These are phyloP conservation scores for Lipomyces kockii DNA, from an alignment of 805 yeast species.

Conservation along the genomic window DNA sequence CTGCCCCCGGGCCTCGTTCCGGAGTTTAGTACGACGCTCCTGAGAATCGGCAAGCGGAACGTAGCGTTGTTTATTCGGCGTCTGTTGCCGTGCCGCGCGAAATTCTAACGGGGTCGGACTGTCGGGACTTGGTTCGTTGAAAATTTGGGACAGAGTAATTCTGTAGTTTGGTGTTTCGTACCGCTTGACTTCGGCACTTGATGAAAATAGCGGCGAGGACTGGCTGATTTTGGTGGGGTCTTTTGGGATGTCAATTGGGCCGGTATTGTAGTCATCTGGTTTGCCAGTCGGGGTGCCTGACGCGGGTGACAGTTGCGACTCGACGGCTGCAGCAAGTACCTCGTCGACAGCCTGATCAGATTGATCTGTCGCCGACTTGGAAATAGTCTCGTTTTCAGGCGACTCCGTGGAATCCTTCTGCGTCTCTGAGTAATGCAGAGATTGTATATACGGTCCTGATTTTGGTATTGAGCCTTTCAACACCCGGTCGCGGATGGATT, in stretches of 20 bases:
- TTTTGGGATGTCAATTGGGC: not conserved
- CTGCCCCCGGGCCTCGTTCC: not conserved
- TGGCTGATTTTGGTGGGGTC: not conserved
- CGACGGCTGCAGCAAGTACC: not conserved
- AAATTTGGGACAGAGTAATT: not conserved
- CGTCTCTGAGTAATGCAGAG: not conserved
- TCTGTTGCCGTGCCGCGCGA: not conserved
- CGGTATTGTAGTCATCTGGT: not conserved
- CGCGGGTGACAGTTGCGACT: not conserved
- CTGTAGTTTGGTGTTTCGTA: constrained; percentile 1
- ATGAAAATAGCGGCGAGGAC: not conserved
- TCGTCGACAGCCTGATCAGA: not conserved
- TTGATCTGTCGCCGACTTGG: not conserved
- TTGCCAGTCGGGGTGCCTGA: not conserved
- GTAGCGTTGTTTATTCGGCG: constrained; percentile 6
- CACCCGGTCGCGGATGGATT: not conserved
- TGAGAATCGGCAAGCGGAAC: constrained; percentile 18
- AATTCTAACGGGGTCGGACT: not conserved
- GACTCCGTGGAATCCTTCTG: not conserved
- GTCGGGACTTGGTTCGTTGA: constrained; percentile 3
- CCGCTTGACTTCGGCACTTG: not conserved
- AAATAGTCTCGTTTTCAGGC: not conserved
- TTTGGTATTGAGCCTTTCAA: not conserved
- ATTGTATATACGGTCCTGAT: not conserved
- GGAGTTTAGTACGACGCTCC: constrained; percentile 13